A percentile compares a stretch with the other conserved stretches of the same genome.
Conservation (phyloP, 768 basidiomycete genomes). For the Mycena capillaripes region DNA sequence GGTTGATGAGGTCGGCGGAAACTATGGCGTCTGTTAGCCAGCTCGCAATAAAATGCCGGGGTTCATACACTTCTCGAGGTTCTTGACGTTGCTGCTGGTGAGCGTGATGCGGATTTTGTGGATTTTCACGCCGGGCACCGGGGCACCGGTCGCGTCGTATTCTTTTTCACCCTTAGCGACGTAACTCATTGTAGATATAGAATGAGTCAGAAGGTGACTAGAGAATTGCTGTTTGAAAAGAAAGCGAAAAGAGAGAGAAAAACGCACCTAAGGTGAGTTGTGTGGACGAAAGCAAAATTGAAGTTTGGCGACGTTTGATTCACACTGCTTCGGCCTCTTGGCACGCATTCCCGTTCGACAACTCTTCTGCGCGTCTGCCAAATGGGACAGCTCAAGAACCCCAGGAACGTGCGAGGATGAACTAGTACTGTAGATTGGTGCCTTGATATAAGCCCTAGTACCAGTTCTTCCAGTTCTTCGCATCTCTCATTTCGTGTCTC, state of each 20-base stretch:
- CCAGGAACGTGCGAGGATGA: too few species aligned
- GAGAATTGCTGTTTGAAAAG: slow-evolving; percentile 1
- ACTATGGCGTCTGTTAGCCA: slow-evolving; percentile 63
- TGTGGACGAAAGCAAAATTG: not conserved
- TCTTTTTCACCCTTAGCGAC: slow-evolving; percentile 99
- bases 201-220: slow-evolving; percentile 90
- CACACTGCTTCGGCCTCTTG: too few species aligned
- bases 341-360: too few species aligned
- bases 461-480: too few species aligned
- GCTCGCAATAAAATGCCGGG: not conserved
- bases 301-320: too few species aligned
- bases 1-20: slow-evolving; percentile 96
- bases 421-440: too few species aligned
- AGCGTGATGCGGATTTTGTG: slow-evolving; percentile 99
- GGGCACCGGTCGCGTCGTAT: slow-evolving; percentile 93
- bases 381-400: too few species aligned
- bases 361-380: too few species aligned
- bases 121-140: slow-evolving; percentile 78
- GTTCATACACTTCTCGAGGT: slow-evolving; percentile 95
- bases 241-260: not conserved
- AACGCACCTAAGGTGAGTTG: slow-evolving; percentile 28
- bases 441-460: too few species aligned
- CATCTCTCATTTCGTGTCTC: too few species aligned
- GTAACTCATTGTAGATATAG: slow-evolving; percentile 85
- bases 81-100: slow-evolving; percentile 97